Base-by-base conservation (phyloP, 2,329 filamentous ascomycete genomes). In the Talaromyces amestolkiae region DNA sequence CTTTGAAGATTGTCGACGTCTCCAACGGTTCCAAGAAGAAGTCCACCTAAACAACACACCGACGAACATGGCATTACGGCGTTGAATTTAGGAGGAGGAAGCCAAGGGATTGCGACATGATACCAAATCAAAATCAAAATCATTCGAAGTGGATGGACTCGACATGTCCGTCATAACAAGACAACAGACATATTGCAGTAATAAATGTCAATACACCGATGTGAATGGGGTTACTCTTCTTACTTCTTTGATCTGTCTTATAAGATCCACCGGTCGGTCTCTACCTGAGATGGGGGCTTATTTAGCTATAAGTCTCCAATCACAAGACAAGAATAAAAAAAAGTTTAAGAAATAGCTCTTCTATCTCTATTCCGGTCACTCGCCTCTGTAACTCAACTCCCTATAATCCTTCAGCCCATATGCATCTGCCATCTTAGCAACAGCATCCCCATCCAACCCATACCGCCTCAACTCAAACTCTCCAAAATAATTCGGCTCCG, bases 401-500 rank as follows among this genome's bases (percentile, higher is more conserved):
- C 41, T 66, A 74, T 80, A 83, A 0, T 68, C 76, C 13, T 68
- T 67, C 43, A 82, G 68, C 9, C 71, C 75, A 70, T 70, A 77
- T 65, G 27, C 70, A 49, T 68, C 66, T 65, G 80, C 68, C 63
- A 73, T 66, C 54, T 63, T 67, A 53, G 71, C 68, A 43, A 77
- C 69, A 47, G 67, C 70, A 37, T 68, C 70, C 9, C 70, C 45
- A 19, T 67, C 66, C 64, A 81, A 67, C 33, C 75, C 73, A 54
- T 65, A 69, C 64, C 76, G 76, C 63, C 83, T 75, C 70, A 90
- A 72, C 76, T 91, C 89, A 67, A 88, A 78, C 75, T 91, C 89
- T 0, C 87, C 87, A 80, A 91, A 91, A 75, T 86, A 90, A 75
- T 88, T 90, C 31, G 84, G 79, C 63, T 78, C 77, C 27, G 79